Evolutionary conservation across 306 rosid species (phyloP).

Genomic region (Argentina anserina): DNA sequence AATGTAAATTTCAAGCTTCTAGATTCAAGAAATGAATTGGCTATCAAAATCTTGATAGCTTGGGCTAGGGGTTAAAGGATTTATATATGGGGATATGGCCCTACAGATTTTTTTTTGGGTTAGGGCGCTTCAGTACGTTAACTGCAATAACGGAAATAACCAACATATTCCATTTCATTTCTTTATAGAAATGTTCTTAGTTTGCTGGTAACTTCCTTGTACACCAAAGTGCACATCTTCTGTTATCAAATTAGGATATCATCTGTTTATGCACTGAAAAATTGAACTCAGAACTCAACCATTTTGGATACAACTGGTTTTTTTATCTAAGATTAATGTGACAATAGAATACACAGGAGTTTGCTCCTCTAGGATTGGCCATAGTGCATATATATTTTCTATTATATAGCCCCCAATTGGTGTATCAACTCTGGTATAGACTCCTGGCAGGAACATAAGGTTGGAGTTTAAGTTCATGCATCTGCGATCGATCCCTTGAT

Average conservation of each 20-base stretch:
- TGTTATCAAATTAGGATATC: background rate
- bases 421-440: background rate
- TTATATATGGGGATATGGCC: too few species aligned
- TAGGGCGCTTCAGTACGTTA: too few species aligned
- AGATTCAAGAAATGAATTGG: background rate
- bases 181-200: background rate
- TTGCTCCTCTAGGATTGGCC: background rate
- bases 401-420: background rate
- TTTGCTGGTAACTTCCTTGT: background rate
- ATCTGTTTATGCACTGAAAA: background rate
- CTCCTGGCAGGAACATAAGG: background rate
- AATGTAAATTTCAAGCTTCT: background rate
- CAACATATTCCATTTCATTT: background rate
- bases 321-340: background rate
- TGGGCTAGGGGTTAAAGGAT: constrained; percentile 1
- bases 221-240: background rate
- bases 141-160: background rate
- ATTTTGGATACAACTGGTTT: background rate
- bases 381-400: background rate
- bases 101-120: too few species aligned
- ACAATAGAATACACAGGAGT: background rate
- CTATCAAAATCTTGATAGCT: background rate
- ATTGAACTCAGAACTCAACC: background rate
- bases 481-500: background rate
- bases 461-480: constrained; percentile 5